A percentile compares a stretch with the other conserved stretches of the same genome.
Conservation (phyloP, 306 rosid genomes). For the Vigna radiata region DNA sequence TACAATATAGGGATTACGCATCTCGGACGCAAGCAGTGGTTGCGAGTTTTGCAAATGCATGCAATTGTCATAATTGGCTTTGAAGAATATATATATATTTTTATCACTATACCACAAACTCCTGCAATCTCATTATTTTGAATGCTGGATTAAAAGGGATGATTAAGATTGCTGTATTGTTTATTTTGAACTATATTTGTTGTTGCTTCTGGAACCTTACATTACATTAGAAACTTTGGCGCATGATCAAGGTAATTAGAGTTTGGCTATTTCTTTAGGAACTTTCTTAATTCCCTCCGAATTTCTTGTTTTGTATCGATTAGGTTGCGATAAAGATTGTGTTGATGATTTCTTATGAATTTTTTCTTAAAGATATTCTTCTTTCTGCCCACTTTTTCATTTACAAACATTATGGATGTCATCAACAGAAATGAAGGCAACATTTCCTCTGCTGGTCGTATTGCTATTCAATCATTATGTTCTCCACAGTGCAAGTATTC, state of each 20-base stretch:
- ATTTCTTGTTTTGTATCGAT: constrained; percentile 29
- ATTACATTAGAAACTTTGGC: not conserved
- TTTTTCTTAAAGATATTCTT: not conserved
- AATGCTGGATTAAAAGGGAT: not conserved
- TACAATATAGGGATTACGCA: not conserved
- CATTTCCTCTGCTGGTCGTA: constrained; percentile 64
- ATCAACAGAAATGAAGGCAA: constrained; percentile 57
- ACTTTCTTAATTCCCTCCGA: constrained; percentile 2
- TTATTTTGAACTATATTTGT: constrained; percentile 13
- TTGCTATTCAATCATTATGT: constrained; percentile 91
- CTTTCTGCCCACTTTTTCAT: constrained; percentile 31
- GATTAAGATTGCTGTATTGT: constrained; percentile 14
- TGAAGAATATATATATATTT: constrained; percentile 16
- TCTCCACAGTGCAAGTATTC: constrained; percentile 84
- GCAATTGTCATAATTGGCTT: not conserved
- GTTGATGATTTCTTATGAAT: not conserved
- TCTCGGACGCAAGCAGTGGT: not conserved
- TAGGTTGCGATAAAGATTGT: constrained; percentile 26
- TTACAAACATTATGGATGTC: constrained; percentile 37
- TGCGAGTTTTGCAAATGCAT: constrained; percentile 7
- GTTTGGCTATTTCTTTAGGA: not conserved
- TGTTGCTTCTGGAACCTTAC: constrained; percentile 3
- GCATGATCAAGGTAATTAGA: constrained; percentile 2
- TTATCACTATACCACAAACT: not conserved
- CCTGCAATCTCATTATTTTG: not conserved